Percentiles rank a stretch among this genome's conserved stretches.
Conservation (phyloP, 108 stramenopile genomes). For the Seminavis robusta region DNA sequence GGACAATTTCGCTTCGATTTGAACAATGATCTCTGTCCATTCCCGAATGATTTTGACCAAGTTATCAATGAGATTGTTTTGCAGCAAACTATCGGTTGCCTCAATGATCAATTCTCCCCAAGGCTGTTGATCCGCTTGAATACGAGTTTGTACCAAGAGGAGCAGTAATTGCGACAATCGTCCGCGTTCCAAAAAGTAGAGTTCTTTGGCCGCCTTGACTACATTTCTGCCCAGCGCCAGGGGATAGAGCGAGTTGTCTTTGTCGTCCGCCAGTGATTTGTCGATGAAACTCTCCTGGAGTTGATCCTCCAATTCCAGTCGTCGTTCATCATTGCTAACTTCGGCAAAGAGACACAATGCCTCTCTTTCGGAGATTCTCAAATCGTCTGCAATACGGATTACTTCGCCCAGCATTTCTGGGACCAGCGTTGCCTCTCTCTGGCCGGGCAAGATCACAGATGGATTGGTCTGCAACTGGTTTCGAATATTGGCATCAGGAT, state of each 20-base stretch:
- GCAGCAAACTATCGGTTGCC: constrained; percentile 59
- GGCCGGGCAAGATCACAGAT: constrained; percentile 18
- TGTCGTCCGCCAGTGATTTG: constrained; percentile 4
- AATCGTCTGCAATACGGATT: constrained; percentile 42
- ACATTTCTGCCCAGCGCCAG: constrained; percentile 3
- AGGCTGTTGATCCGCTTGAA: constrained; percentile 6
- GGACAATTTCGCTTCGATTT: not conserved
- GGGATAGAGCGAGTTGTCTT: constrained; percentile 5
- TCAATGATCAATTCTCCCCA: constrained; percentile 15
- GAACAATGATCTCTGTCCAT: constrained; percentile 36
- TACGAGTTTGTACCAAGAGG: constrained; percentile 31
- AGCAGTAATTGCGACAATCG: constrained; percentile 22
- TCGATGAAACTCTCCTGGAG: constrained; percentile 3
- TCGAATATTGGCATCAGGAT: constrained; percentile 26
- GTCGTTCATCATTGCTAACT: constrained; percentile 10
- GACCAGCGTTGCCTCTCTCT: constrained; percentile 29
- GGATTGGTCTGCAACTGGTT: constrained; percentile 27
- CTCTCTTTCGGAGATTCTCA: constrained; percentile 46
- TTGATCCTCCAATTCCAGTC: constrained; percentile 1
- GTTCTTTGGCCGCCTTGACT: constrained; percentile 14
- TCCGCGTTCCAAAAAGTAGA: constrained; percentile 47
- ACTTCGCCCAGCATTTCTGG: constrained; percentile 41
- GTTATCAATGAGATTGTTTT: constrained; percentile 40
- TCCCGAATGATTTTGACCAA: constrained; percentile 56
- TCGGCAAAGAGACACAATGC: constrained; percentile 48